Base-by-base conservation (phyloP, 192 early-diverging fungal species). In the Glomus cerebriforme region DNA sequence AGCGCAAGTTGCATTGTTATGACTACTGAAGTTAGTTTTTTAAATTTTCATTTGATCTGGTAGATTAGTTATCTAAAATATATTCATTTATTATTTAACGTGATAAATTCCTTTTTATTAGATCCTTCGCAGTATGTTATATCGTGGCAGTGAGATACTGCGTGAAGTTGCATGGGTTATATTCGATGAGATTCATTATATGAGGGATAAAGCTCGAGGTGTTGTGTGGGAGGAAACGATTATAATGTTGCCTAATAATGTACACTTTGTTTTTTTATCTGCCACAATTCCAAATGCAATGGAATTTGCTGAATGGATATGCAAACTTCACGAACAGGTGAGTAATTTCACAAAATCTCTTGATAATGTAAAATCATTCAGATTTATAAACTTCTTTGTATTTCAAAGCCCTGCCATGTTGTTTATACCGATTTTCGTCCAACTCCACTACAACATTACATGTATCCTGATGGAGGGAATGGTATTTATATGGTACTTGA, bases 171-270 rank as follows among this genome's bases (percentile, higher is more conserved):
- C 96, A 2, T 99, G 96, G 96, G 95, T 99, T 37, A 89, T 99
- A 37, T 99, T 96, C 85, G 98, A 99, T 81, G 98, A 99, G 88
- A 95, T 99, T 71, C 98, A 98, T 84, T 99, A 99, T 82, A 98
- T 99, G 98, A 85, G 96, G 68, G 96, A 98, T 84, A 92, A 92
- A 59, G 78, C 93, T 60, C 94, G 98, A 79, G 98, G 98, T 75
- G 98, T 99, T 4, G 98, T 99, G 0, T 99, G 98, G 98, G 98
- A 99, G 83, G 98, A 99, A 87, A 97, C 97, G 0, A 91, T 99
- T 62, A 98, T 99, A 78, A 83, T 99, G 80, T 80, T 99, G 65
- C 98, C 98, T 45, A 93, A 95, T 80, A 93, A 94, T 59, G 95
- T 97, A 34, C 93, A 92, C 70, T 94, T 92, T 85, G 97, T 97